These are phyloP conservation scores for Theobroma cacao DNA, from an alignment of 345 rosid genomes.

Conservation along the genomic window DNA sequence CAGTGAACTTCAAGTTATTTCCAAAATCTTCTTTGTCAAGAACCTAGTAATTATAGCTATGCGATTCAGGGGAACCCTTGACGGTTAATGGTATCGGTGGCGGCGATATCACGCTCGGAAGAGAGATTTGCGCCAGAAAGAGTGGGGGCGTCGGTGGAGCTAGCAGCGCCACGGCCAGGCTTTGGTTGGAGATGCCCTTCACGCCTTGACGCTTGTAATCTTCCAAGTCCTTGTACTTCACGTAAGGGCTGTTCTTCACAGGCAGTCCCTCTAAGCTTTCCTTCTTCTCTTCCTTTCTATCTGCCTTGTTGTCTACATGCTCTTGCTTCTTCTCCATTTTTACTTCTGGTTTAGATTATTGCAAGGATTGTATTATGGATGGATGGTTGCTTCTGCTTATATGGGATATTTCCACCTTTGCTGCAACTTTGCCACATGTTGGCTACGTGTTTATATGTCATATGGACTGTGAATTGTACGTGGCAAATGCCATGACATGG, in stretches of 20 bases:
- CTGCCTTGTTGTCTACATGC: slow-evolving; percentile 8
- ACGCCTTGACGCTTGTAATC: slow-evolving; percentile 47
- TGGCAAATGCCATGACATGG: slow-evolving; percentile 7
- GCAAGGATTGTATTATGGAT: background rate
- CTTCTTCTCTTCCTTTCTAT: slow-evolving; percentile 1
- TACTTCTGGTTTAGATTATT: background rate
- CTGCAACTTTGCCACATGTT: slow-evolving; percentile 14
- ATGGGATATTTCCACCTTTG: background rate
- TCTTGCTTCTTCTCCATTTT: slow-evolving; percentile 17
- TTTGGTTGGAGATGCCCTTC: slow-evolving; percentile 56
- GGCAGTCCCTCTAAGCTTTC: slow-evolving; percentile 26
- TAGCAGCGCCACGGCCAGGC: slow-evolving; percentile 56
- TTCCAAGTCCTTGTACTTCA: slow-evolving; percentile 38
- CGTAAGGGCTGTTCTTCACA: slow-evolving; percentile 37
- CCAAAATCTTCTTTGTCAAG: background rate
- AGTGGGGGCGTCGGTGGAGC: slow-evolving; percentile 75
- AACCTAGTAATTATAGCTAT: background rate
- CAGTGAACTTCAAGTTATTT: too few species aligned
- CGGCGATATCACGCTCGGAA: slow-evolving; percentile 13
- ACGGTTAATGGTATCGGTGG: slow-evolving; percentile 25
- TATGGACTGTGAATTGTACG: slow-evolving; percentile 1
- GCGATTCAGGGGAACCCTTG: slow-evolving; percentile 24
- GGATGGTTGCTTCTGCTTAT: background rate
- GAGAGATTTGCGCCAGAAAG: slow-evolving; percentile 41
- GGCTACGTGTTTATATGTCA: slow-evolving; percentile 11